phyloP scores from a whole-genome alignment of 2,329 filamentous ascomycete genomes.

The Simplicillium sp. region DNA sequence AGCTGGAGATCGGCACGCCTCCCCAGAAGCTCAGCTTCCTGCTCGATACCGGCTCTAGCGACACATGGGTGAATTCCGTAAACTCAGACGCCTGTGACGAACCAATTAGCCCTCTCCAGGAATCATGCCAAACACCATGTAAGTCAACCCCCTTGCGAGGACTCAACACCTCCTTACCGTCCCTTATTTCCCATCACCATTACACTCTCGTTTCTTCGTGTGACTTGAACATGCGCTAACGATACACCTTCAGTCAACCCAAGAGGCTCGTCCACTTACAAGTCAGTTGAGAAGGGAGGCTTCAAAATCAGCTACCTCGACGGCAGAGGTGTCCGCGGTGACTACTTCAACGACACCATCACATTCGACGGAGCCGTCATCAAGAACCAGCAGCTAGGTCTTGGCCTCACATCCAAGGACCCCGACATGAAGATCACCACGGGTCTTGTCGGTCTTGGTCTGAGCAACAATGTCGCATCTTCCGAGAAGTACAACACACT shows the following conservation, averaged over 20 bases:
- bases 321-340: constrained; percentile 40
- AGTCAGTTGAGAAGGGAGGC: constrained; percentile 27
- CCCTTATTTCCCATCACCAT: too few relatives aligned
- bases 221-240: not conserved
- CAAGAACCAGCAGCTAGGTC: constrained; percentile 43
- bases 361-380: constrained; percentile 36
- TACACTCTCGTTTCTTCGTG: too few relatives aligned
- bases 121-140: constrained; percentile 30
- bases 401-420: constrained; percentile 37
- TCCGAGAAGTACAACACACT: constrained; percentile 43
- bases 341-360: constrained; percentile 50
- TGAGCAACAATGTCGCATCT: constrained; percentile 35
- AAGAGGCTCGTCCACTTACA: constrained; percentile 36
- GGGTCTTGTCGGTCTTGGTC: constrained; percentile 52
- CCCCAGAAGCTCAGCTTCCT: constrained; percentile 43
- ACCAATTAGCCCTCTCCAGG: not conserved
- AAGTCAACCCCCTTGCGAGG: constrained; percentile 14
- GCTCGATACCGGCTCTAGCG: constrained; percentile 55
- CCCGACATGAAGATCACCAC: constrained; percentile 18
- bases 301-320: constrained; percentile 56
- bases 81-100: constrained; percentile 50
- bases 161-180: not conserved
- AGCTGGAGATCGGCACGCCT: constrained; percentile 50
- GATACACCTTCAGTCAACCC: constrained; percentile 23
- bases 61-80: constrained; percentile 51